These are phyloP conservation scores for Verticillium longisporum DNA, from an alignment of 2,329 filamentous ascomycete genomes.

Conservation along the genomic window DNA sequence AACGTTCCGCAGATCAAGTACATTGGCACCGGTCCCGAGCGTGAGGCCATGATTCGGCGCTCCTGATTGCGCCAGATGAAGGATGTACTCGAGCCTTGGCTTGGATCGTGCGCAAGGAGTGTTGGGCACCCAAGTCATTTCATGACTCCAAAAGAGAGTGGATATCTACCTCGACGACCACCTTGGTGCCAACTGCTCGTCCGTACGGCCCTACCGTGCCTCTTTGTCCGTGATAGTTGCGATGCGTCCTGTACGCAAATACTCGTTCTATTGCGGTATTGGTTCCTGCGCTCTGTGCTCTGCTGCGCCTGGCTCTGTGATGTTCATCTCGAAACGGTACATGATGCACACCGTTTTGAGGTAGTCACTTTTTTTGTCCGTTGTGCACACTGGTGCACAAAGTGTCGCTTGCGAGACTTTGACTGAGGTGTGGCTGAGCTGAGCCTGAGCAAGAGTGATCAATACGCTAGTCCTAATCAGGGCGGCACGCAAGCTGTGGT, in stretches of 20 bases:
- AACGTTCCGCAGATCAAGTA: slow-evolving; percentile 39
- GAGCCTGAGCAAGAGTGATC: no score
- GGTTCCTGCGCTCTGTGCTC: slow-evolving; percentile 2
- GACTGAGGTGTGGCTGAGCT: no score
- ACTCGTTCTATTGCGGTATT: slow-evolving; percentile 4
- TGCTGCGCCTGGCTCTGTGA: neutral
- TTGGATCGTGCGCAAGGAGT: slow-evolving; percentile 7
- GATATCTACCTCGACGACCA: slow-evolving; percentile 2
- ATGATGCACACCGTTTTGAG: no score
- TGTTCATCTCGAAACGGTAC: neutral
- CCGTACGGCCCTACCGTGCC: neutral
- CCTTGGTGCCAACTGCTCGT: neutral
- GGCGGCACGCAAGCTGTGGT: no score
- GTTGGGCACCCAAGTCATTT: slow-evolving; percentile 5
- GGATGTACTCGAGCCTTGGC: slow-evolving; percentile 4
- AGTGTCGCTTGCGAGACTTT: no score
- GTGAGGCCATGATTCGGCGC: slow-evolving; percentile 54
- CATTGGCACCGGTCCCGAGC: slow-evolving; percentile 60
- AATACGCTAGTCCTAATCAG: no score
- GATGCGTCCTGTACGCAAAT: slow-evolving; percentile 4
- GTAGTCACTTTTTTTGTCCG: no score
- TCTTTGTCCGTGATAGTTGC: slow-evolving; percentile 3
- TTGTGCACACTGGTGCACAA: no score
- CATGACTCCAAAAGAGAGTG: neutral
- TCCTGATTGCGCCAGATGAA: slow-evolving; percentile 4